phyloP scores from a whole-genome alignment of 1,139 yeast genomes.

The Yarrowia galli region DNA sequence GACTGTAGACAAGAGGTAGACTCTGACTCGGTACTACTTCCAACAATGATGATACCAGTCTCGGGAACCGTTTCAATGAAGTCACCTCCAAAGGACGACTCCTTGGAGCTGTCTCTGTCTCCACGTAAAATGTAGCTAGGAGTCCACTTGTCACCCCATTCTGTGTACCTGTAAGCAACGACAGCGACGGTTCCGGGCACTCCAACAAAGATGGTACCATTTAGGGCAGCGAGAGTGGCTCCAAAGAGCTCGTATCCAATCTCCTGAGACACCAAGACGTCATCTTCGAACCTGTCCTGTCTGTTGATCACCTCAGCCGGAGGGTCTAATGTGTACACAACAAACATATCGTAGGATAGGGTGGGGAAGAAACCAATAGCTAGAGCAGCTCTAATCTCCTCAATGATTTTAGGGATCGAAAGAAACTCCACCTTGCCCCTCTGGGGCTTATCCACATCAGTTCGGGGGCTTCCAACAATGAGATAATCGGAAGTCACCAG shows the following conservation, averaged over 20 bases:
- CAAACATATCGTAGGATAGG: slow-evolving; percentile 1
- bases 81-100: slow-evolving; percentile 23
- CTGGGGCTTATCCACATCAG: slow-evolving; percentile 13
- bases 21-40: slow-evolving; percentile 19
- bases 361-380: slow-evolving; percentile 11
- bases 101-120: slow-evolving; percentile 11
- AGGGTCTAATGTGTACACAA: neutral
- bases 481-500: slow-evolving; percentile 7
- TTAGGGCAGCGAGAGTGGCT: slow-evolving; percentile 1
- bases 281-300: slow-evolving; percentile 2
- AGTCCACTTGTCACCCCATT: slow-evolving; percentile 28
- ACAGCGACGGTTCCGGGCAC: slow-evolving; percentile 12
- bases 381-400: slow-evolving; percentile 1
- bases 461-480: slow-evolving; percentile 24
- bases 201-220: slow-evolving; percentile 16
- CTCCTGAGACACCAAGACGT: neutral
- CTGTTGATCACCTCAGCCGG: slow-evolving; percentile 9
- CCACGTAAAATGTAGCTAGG: slow-evolving; percentile 6
- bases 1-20: slow-evolving; percentile 9
- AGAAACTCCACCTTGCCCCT: slow-evolving; percentile 15
- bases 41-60: slow-evolving; percentile 13
- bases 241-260: slow-evolving; percentile 30
- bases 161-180: slow-evolving; percentile 15
- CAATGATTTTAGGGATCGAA: neutral
- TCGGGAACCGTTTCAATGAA: slow-evolving; percentile 16